These are phyloP conservation scores for Dryas drummondii DNA, from an alignment of 306 rosid species.

Conservation along the genomic window DNA sequence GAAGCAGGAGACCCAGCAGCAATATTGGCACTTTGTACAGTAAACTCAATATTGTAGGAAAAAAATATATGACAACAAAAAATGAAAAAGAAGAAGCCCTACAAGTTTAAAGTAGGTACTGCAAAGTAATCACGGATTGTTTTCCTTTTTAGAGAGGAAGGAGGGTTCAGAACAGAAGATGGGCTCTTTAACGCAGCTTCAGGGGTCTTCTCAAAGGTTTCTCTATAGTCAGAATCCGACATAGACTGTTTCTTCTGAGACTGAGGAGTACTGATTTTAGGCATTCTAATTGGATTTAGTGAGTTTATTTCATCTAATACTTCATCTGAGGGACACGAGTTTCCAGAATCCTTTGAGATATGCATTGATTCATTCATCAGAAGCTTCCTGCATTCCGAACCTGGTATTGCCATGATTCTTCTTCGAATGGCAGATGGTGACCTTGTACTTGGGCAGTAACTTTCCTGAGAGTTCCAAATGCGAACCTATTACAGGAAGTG, in stretches of 20 bases:
- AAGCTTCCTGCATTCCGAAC: slow-evolving; percentile 47
- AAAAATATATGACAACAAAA: not conserved
- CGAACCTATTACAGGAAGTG: slow-evolving; percentile 54
- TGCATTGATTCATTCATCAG: slow-evolving; percentile 31
- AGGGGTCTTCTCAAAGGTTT: slow-evolving; percentile 61
- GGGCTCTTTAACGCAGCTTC: slow-evolving; percentile 79
- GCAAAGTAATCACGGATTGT: slow-evolving; percentile 87
- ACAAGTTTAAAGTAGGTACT: slow-evolving; percentile 38
- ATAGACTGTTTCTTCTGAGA: slow-evolving; percentile 40
- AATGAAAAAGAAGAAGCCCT: not conserved
- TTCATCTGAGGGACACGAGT: slow-evolving; percentile 24
- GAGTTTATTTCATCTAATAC: slow-evolving; percentile 17
- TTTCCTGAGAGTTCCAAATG: slow-evolving; percentile 55
- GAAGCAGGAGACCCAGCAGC: slow-evolving; percentile 17
- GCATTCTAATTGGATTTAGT: slow-evolving; percentile 42
- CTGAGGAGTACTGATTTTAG: slow-evolving; percentile 50
- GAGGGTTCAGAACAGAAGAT: slow-evolving; percentile 87
- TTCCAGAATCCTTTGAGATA: slow-evolving; percentile 29
- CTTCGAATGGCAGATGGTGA: slow-evolving; percentile 57
- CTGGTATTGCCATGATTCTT: slow-evolving; percentile 82
- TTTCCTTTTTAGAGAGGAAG: slow-evolving; percentile 72
- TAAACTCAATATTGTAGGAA: not conserved
- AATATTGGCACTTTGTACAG: slow-evolving; percentile 12
- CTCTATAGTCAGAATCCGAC: slow-evolving; percentile 33
- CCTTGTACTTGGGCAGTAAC: slow-evolving; percentile 29